A percentile compares a stretch with the other conserved stretches of the same genome.
These are phyloP conservation scores for Olyra latifolia DNA, from an alignment of 176 grass and related monocot genomes.

Conservation along the genomic window DNA sequence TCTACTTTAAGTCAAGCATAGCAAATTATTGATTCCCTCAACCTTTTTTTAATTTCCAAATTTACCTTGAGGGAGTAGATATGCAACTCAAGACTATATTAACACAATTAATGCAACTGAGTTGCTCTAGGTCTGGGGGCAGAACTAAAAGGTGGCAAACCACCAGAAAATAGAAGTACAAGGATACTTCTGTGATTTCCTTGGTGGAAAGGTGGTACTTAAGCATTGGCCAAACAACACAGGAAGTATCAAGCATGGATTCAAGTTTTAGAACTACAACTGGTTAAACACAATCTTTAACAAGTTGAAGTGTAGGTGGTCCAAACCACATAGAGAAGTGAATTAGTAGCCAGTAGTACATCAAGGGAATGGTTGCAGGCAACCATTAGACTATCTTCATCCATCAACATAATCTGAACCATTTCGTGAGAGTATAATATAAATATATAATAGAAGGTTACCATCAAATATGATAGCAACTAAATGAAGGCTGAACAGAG, in stretches of 20 bases:
- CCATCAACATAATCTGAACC: neutral
- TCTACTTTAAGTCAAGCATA: neutral
- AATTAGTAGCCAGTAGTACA: slow-evolving; percentile 19
- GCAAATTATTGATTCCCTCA: neutral
- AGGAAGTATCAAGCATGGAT: neutral
- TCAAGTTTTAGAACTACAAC: neutral
- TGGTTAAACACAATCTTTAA: neutral
- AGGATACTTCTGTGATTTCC: neutral
- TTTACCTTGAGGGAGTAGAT: neutral
- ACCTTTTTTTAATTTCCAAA: neutral
- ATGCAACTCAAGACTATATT: neutral
- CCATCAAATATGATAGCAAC: neutral
- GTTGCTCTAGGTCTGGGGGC: neutral
- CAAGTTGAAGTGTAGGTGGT: neutral
- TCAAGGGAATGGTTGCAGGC: neutral
- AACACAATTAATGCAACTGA: neutral
- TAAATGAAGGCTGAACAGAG: slow-evolving; percentile 26
- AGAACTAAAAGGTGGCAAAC: neutral
- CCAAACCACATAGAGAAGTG: slow-evolving; percentile 11
- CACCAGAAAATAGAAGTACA: neutral
- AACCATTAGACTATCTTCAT: slow-evolving; percentile 5
- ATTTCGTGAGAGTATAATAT: neutral
- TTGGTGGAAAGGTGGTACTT: neutral
- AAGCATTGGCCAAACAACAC: neutral
- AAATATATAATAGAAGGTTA: neutral